These are phyloP conservation scores for Plasmodium cynomolgi DNA, from an alignment of 169 alveolate genomes.

Conservation along the genomic window DNA sequence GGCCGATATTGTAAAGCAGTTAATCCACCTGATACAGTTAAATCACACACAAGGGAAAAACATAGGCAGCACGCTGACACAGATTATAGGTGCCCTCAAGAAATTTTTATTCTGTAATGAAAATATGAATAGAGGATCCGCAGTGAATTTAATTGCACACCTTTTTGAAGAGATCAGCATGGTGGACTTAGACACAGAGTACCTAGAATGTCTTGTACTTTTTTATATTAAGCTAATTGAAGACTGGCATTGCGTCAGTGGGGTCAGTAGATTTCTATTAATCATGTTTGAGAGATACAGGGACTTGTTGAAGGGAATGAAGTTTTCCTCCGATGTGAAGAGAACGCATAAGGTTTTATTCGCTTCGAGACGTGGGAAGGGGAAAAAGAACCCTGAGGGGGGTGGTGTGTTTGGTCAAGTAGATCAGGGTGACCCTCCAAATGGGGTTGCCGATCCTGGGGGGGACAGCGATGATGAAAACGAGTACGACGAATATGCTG, in stretches of 20 bases:
- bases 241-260: conserved; percentile 71
- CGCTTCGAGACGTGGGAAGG: neutral
- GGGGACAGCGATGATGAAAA: neutral
- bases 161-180: conserved; percentile 12
- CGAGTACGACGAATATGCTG: neutral
- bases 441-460: neutral
- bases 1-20: conserved; percentile 10
- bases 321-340: conserved; percentile 1
- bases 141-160: conserved; percentile 34
- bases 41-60: neutral
- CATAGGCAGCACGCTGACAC: neutral
- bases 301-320: neutral
- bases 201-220: neutral
- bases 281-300: conserved; percentile 24
- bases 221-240: conserved; percentile 52
- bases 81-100: conserved; percentile 10
- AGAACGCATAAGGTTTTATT: conserved; percentile 15
- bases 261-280: conserved; percentile 22
- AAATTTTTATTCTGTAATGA: conserved; percentile 22
- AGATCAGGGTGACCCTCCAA: neutral
- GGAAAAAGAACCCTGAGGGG: neutral
- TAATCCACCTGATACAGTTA: neutral
- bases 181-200: conserved; percentile 9
- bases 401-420: neutral
- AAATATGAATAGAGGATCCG: conserved; percentile 58